Evolutionary conservation across 2,329 filamentous ascomycete species (phyloP), one percentile per base, ranked within the genome.

Genomic region (Colletotrichum paranaense): DNA sequence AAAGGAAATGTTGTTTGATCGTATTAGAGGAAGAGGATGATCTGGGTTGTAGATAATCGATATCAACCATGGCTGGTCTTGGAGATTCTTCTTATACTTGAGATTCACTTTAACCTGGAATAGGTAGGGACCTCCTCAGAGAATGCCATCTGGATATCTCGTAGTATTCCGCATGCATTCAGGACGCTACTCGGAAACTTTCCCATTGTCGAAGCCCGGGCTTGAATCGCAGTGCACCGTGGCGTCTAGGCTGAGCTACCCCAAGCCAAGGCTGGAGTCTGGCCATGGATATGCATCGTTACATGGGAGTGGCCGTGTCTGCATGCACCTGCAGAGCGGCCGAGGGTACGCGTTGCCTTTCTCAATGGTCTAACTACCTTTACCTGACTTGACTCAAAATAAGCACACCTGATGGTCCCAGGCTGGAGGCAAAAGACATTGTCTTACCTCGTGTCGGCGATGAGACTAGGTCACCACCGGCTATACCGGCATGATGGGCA

Each of bases 21-120:
- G 4, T 30, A 6, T 42, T n/a, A 42, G 3, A 22, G 22, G 26
- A 22, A 8, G 32, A 58, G 63, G 11, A 4, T 12, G 19, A 26
- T 7, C n/a, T 66, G 63, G n/a, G 30, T 4, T 63, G 14, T 12
- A 19, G 14, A 5, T 57, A 24, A 11, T 58, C 32, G 28, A 35
- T 53, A 32, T 2, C 16, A 12, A 30, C 38, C 19, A 38, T 19
- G 24, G 2, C 16, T 6, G 35, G 46, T 30, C 59, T 62, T 28
- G 19, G n/a, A 58, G 58, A 73, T 55, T 73, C 60, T 65, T 73
- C 71, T 73, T 73, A 73, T 73, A 73, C 67, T 57, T 30, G 32
- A 5, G 1, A 56, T 46, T 22, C 32, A n/a, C 24, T 16, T 4
- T 6, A 8, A 24, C 14, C 28, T 28, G 14, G 9, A 16, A n/a